phyloP scores from a whole-genome alignment of 1,139 yeast genomes.

The Lizanozyma gosingica region DNA sequence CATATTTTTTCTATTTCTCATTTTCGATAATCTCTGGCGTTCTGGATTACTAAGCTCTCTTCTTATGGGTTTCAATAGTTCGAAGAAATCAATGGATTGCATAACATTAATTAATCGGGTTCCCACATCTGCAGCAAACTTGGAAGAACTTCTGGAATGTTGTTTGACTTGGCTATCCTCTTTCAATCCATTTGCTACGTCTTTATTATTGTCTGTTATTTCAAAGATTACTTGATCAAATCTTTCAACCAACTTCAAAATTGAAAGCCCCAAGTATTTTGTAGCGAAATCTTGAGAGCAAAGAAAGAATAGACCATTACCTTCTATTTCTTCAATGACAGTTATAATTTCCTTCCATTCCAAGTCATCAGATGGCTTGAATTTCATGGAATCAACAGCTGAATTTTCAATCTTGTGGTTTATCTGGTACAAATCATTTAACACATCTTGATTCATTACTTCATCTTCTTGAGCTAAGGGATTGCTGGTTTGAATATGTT shows the following conservation, averaged over 20 bases:
- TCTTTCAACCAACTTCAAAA: slow-evolving; percentile 66
- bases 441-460: slow-evolving; percentile 30
- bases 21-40: slow-evolving; percentile 55
- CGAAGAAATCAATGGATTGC: slow-evolving; percentile 60
- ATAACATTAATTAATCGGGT: slow-evolving; percentile 71
- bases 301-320: slow-evolving; percentile 85
- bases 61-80: slow-evolving; percentile 50
- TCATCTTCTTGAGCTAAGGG: slow-evolving; percentile 31
- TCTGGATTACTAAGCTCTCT: slow-evolving; percentile 77
- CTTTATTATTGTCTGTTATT: slow-evolving; percentile 13
- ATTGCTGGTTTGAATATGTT: slow-evolving; percentile 20
- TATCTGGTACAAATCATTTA: slow-evolving; percentile 37
- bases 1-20: slow-evolving; percentile 53
- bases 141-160: slow-evolving; percentile 56
- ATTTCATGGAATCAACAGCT: slow-evolving; percentile 12
- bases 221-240: slow-evolving; percentile 77
- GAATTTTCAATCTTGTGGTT: slow-evolving; percentile 31
- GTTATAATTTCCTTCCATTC: slow-evolving; percentile 76
- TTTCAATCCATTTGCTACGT: slow-evolving; percentile 5
- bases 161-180: slow-evolving; percentile 11
- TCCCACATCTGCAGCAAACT: slow-evolving; percentile 73
- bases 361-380: slow-evolving; percentile 51
- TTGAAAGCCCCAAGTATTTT: slow-evolving; percentile 65
- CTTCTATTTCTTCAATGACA: slow-evolving; percentile 88
- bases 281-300: slow-evolving; percentile 80